These are phyloP conservation scores for Astrothelium subdiscretum DNA, from an alignment of 495 filamentous ascomycete species.

Conservation along the genomic window DNA sequence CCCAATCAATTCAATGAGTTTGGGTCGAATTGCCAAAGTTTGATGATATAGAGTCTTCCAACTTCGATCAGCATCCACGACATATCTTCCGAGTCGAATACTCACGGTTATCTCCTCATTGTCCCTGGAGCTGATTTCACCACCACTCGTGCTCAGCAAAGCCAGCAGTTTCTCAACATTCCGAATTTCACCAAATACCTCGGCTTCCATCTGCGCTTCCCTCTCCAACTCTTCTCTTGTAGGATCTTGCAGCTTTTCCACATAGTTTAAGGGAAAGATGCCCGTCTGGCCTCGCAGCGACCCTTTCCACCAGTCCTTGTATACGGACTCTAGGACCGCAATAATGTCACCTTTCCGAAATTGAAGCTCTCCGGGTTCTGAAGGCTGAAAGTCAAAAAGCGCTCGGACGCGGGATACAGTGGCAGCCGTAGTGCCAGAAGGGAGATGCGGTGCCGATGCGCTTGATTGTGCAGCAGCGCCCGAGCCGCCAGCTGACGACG, in stretches of 20 bases:
- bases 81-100: not conserved
- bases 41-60: conserved; percentile 74
- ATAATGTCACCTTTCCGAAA: conserved; percentile 97
- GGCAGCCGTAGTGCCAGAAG: conserved; percentile 78
- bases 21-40: conserved; percentile 86
- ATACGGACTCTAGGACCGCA: conserved; percentile 91
- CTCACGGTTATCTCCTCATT: conserved; percentile 81
- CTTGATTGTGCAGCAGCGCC: conserved; percentile 27
- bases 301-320: conserved; percentile 99
- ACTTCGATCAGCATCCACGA: not conserved
- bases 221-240: conserved; percentile 89
- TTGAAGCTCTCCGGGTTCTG: conserved; percentile 85
- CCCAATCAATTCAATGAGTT: conserved; percentile 94
- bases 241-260: conserved; percentile 91
- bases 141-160: conserved; percentile 71
- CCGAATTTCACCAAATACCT: conserved; percentile 97
- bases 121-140: conserved; percentile 49
- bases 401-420: conserved; percentile 92
- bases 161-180: conserved; percentile 96
- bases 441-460: conserved; percentile 27
- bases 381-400: conserved; percentile 87
- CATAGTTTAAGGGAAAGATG: conserved; percentile 97
- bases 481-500: not conserved
- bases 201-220: conserved; percentile 93
- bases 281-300: conserved; percentile 87